Evolutionary conservation across 225 moss, liverwort and hornwort species (phyloP).

Genomic region (Sphagnum contortum): DNA sequence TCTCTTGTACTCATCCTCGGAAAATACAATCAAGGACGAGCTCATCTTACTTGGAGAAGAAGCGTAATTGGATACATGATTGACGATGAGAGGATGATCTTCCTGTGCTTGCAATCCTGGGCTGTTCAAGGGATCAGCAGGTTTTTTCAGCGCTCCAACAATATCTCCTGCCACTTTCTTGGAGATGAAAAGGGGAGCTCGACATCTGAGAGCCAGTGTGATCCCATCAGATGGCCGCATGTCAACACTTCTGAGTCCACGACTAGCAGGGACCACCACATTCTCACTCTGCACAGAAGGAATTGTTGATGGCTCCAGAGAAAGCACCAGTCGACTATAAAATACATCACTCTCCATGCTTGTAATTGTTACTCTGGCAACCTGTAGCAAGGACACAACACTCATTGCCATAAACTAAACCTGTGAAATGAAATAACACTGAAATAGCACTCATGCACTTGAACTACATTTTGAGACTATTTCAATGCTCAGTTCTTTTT

Average conservation of each 20-base stretch:
- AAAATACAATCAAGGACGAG: neutral
- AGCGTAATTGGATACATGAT: constrained; percentile 4
- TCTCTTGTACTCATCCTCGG: neutral
- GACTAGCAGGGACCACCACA: constrained; percentile 1
- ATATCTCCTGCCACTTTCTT: constrained; percentile 42
- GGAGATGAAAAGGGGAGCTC: constrained; percentile 40
- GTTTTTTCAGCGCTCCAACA: constrained; percentile 11
- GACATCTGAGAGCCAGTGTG: constrained; percentile 49
- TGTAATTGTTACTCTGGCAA: constrained; percentile 44
- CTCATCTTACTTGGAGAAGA: neutral
- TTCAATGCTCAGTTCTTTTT: neutral
- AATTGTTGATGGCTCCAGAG: constrained; percentile 16
- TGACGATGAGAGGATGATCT: constrained; percentile 4
- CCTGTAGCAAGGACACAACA: constrained; percentile 15
- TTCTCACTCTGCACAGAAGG: constrained; percentile 2
- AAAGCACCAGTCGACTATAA: constrained; percentile 48
- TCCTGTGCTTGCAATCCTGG: constrained; percentile 42
- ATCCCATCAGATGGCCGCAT: constrained; percentile 63
- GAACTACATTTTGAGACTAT: no score
- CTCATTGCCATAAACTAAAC: neutral
- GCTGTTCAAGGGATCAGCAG: constrained; percentile 25
- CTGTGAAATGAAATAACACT: neutral
- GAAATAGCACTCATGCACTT: no score
- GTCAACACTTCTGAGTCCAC: constrained; percentile 24
- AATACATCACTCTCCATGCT: constrained; percentile 49